Evolutionary conservation across 805 yeast genomes (phyloP).

Genomic region (Clavispora vitiphila): DNA sequence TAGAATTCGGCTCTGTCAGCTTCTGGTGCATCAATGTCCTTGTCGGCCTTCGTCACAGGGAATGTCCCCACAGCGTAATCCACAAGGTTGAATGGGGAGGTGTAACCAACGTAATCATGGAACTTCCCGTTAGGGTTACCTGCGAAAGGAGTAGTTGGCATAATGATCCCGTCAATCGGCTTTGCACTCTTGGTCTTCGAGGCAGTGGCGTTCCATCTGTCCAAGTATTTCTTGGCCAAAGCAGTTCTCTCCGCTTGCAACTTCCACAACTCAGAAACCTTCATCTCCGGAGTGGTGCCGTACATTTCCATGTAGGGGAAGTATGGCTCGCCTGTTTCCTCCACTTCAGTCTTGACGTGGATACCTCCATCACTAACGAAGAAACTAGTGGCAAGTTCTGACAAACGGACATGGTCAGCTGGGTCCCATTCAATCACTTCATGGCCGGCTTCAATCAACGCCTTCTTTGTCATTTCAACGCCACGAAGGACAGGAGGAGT

Average conservation of each 20-base stretch:
- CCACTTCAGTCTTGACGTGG: constrained; percentile 29
- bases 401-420: constrained; percentile 28
- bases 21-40: constrained; percentile 25
- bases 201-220: constrained; percentile 32
- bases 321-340: constrained; percentile 41
- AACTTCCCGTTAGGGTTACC: constrained; percentile 32
- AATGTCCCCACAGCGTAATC: constrained; percentile 32
- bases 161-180: constrained; percentile 45
- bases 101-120: constrained; percentile 42
- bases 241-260: constrained; percentile 29
- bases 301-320: constrained; percentile 38
- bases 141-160: constrained; percentile 46
- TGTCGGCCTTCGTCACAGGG: constrained; percentile 56
- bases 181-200: constrained; percentile 29
- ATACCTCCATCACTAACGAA: constrained; percentile 45
- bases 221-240: constrained; percentile 31
- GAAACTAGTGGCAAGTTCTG: constrained; percentile 27
- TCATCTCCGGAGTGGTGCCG: constrained; percentile 29
- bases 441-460: constrained; percentile 41
- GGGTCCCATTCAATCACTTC: constrained; percentile 48
- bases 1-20: constrained; percentile 17
- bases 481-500: constrained; percentile 54
- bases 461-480: constrained; percentile 25
- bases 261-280: constrained; percentile 38
- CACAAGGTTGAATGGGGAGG: constrained; percentile 31